These are phyloP conservation scores for Fraxinus paxiana DNA, from an alignment of 305 asterid species.

Conservation along the genomic window DNA sequence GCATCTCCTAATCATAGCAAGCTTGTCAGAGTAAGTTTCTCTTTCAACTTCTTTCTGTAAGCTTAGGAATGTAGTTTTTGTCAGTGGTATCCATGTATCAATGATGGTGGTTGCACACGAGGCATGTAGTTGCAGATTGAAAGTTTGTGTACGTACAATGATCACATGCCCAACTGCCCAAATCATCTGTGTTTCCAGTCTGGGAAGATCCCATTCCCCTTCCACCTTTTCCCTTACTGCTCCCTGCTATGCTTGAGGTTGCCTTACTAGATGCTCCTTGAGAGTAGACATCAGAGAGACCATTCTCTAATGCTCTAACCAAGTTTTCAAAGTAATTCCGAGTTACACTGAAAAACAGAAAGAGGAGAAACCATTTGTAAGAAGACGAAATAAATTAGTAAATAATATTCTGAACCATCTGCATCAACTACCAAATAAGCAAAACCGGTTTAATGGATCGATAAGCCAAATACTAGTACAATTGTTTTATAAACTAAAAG, in stretches of 20 bases:
- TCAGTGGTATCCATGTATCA: not conserved
- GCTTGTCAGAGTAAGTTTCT: not conserved
- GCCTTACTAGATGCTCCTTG: constrained; percentile 47
- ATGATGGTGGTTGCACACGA: constrained; percentile 49
- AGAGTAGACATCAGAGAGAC: constrained; percentile 76
- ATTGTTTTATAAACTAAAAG: not conserved
- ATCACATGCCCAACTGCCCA: constrained; percentile 52
- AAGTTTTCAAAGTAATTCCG: constrained; percentile 77
- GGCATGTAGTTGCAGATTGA: constrained; percentile 48
- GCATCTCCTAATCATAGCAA: constrained; percentile 1
- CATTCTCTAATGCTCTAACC: constrained; percentile 80
- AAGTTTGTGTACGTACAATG: constrained; percentile 47
- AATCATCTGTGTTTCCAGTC: constrained; percentile 42
- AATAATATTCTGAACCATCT: not conserved
- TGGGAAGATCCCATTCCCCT: constrained; percentile 54
- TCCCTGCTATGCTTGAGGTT: constrained; percentile 47
- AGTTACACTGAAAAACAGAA: constrained; percentile 51
- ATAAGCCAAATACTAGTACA: not conserved
- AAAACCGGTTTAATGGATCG: not conserved
- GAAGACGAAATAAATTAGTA: not conserved
- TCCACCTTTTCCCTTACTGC: constrained; percentile 63
- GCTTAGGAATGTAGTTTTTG: not conserved
- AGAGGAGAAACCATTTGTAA: constrained; percentile 8
- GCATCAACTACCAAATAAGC: not conserved
- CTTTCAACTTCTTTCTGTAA: not conserved